These are phyloP conservation scores for Hypoxylon sp. DNA, from an alignment of 2,329 filamentous ascomycete genomes.

Conservation along the genomic window DNA sequence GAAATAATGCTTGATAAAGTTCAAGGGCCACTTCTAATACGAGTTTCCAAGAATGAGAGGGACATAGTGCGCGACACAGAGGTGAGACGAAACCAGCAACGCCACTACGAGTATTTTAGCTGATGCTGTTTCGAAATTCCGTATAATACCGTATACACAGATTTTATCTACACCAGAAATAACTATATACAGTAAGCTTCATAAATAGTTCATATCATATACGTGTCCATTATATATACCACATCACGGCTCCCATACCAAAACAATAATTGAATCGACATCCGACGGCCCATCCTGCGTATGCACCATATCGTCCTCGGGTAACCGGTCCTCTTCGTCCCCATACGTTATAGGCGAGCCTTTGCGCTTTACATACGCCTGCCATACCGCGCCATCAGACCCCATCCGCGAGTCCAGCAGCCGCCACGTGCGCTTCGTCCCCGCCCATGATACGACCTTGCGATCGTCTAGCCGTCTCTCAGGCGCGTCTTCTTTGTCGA, in stretches of 20 bases:
- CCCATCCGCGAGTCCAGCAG: slow-evolving; percentile 59
- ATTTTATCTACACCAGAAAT: slow-evolving; percentile 3
- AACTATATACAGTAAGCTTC: slow-evolving; percentile 13
- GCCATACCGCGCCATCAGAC: slow-evolving; percentile 60
- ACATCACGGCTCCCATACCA: slow-evolving; percentile 58
- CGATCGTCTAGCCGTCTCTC: slow-evolving; percentile 46
- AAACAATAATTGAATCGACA: slow-evolving; percentile 59
- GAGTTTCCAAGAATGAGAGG: too few species aligned
- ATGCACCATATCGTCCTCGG: slow-evolving; percentile 46
- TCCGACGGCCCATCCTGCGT: slow-evolving; percentile 50
- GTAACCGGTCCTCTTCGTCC: slow-evolving; percentile 40
- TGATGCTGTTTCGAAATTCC: neutral
- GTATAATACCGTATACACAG: neutral
- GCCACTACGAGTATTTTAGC: neutral
- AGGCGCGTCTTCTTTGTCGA: slow-evolving; percentile 50
- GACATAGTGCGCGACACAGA: too few species aligned
- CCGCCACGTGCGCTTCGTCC: slow-evolving; percentile 58
- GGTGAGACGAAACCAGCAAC: neutral
- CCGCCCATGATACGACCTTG: slow-evolving; percentile 57
- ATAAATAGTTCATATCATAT: neutral
- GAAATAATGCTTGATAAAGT: neutral
- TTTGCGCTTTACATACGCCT: slow-evolving; percentile 61
- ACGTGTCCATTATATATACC: neutral
- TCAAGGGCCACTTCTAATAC: neutral
- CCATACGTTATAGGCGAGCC: slow-evolving; percentile 36